A percentile compares a stretch with the other conserved stretches of the same genome.
phyloP scores from a whole-genome alignment of 2,329 filamentous ascomycete genomes.

The Aspergillus sp. region DNA sequence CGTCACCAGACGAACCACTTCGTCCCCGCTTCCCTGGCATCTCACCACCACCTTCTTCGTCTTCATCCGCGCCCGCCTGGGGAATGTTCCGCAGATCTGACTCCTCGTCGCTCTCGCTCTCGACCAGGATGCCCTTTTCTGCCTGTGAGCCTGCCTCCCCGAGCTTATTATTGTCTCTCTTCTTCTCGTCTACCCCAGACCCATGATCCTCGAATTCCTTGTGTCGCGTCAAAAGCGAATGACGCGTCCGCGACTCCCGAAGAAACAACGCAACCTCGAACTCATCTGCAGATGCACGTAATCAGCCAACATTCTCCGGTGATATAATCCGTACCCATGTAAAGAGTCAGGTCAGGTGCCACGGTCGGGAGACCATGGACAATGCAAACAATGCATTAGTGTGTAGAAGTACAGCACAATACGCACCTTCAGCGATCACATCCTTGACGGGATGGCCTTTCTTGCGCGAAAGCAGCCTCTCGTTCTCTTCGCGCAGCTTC shows the following conservation, averaged over 20 bases:
- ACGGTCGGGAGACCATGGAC: too few species aligned
- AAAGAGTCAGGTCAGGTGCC: too few species aligned
- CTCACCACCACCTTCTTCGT: conserved; percentile 8
- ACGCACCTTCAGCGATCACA: conserved; percentile 72
- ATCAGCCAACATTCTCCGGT: background rate
- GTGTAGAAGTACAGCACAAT: background rate
- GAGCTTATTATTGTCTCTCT: background rate
- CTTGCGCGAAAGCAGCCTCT: conserved; percentile 60
- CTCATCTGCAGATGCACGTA: conserved; percentile 62
- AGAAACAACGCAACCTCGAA: conserved; percentile 95
- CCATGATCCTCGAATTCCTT: conserved; percentile 68
- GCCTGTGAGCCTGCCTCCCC: conserved; percentile 29
- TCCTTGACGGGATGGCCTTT: conserved; percentile 85
- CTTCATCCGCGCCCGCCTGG: conserved; percentile 31
- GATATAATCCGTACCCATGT: background rate
- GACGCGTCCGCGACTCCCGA: conserved; percentile 78
- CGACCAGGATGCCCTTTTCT: conserved; percentile 53
- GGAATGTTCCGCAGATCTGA: conserved; percentile 59
- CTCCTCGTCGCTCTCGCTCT: conserved; percentile 57
- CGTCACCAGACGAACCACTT: conserved; percentile 19
- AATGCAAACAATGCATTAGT: too few species aligned
- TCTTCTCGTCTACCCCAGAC: background rate
- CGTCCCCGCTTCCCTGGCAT: conserved; percentile 7
- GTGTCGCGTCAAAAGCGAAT: conserved; percentile 81
- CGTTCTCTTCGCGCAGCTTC: conserved; percentile 84